phyloP scores from a whole-genome alignment of 805 yeast species.

The Yamadazyma scolyti region DNA sequence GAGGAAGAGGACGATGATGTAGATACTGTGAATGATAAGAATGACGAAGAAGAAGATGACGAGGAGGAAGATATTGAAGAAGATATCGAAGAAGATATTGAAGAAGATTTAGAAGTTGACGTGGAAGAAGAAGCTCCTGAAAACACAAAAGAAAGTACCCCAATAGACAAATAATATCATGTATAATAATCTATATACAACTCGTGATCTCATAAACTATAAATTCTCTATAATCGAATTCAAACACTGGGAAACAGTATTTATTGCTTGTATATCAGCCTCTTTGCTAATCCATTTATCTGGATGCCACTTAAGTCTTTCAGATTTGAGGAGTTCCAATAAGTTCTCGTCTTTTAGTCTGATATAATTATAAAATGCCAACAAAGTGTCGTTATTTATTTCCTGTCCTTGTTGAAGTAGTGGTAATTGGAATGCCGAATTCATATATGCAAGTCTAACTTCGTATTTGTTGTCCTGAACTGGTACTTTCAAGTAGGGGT shows the following conservation, averaged over 20 bases:
- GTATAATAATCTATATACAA: slow-evolving; percentile 4
- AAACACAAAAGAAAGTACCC: slow-evolving; percentile 5
- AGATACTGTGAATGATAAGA: slow-evolving; percentile 35
- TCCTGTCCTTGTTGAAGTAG: slow-evolving; percentile 9
- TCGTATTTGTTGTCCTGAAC: background rate
- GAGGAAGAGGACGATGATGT: slow-evolving; percentile 48
- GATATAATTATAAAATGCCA: slow-evolving; percentile 24
- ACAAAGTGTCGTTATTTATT: slow-evolving; percentile 19
- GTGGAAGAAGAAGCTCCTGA: slow-evolving; percentile 15
- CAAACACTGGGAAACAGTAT: slow-evolving; percentile 26
- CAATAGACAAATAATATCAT: slow-evolving; percentile 5
- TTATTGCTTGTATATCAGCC: slow-evolving; percentile 24
- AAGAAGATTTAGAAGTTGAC: slow-evolving; percentile 35
- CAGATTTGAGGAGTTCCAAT: slow-evolving; percentile 34
- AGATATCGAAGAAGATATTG: slow-evolving; percentile 26
- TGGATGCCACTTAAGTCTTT: slow-evolving; percentile 69
- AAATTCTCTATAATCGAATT: slow-evolving; percentile 23
- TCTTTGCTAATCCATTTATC: slow-evolving; percentile 46
- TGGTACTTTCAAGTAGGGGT: slow-evolving; percentile 14
- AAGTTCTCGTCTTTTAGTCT: slow-evolving; percentile 12
- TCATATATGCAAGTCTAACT: slow-evolving; percentile 4
- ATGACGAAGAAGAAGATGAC: slow-evolving; percentile 26
- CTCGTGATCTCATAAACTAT: slow-evolving; percentile 7
- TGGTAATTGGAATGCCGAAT: slow-evolving; percentile 8
- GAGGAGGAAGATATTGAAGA: slow-evolving; percentile 39